Evolutionary conservation across 2,329 filamentous ascomycete species (phyloP).

Genomic region (Ceratocystis huliohia): DNA sequence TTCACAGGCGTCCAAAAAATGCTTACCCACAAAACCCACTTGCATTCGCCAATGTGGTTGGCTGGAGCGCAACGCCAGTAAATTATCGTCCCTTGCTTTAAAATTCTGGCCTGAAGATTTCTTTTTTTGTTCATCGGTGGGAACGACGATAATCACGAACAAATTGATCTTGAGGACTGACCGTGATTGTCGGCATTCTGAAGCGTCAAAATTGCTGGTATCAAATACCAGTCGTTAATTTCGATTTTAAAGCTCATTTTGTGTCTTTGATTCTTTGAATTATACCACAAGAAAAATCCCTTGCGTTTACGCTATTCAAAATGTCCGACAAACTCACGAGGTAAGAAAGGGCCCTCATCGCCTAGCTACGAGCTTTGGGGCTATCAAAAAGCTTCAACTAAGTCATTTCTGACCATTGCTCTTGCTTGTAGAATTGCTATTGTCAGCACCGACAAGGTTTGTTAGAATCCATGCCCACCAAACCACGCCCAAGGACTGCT

Average conservation of each 20-base stretch:
- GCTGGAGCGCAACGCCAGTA: neutral
- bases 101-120: constrained; percentile 11
- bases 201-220: neutral
- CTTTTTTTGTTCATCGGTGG: neutral
- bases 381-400: neutral
- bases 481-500: neutral
- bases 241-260: neutral
- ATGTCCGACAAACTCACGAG: constrained; percentile 94
- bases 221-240: neutral
- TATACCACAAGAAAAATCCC: neutral
- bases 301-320: constrained; percentile 25
- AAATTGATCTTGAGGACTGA: neutral
- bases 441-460: constrained; percentile 94
- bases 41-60: neutral
- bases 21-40: constrained; percentile 26
- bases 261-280: neutral
- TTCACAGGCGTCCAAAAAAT: constrained; percentile 32
- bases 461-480: constrained; percentile 26
- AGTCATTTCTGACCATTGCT: constrained; percentile 13
- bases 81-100: constrained; percentile 1
- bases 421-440: constrained; percentile 70
- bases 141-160: neutral
- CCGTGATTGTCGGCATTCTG: neutral
- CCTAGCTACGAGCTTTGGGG: neutral
- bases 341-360: constrained; percentile 39